Evolutionary conservation across 1,284 basidiomycete species (phyloP).

Genomic region (Apiotrichum montevideense): DNA sequence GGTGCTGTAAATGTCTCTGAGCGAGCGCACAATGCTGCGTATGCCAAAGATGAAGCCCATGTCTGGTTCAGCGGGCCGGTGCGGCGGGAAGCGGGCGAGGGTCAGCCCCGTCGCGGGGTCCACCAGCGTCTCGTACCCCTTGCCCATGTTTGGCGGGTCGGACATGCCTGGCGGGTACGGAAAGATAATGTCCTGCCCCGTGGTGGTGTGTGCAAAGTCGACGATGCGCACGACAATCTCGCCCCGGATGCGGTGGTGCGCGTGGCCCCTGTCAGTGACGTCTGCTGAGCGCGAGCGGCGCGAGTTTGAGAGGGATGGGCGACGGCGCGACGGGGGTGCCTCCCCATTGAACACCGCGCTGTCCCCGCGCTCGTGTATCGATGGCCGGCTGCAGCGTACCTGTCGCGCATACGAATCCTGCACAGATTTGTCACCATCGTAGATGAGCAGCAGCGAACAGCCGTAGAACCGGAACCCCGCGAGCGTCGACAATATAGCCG

Average conservation of each 20-base stretch:
- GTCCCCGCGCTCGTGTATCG: conserved; percentile 8
- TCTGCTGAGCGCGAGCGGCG: conserved; percentile 15
- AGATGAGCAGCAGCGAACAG: conserved; percentile 92
- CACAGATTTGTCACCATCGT: conserved; percentile 85
- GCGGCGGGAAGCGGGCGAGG: conserved; percentile 85
- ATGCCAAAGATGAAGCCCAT: conserved; percentile 90
- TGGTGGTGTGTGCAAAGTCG: conserved; percentile 98
- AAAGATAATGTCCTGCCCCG: conserved; percentile 76
- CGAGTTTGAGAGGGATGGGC: conserved; percentile 1
- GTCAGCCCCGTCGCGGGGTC: conserved; percentile 72
- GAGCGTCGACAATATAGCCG: conserved; percentile 77
- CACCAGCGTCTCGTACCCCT: conserved; percentile 72
- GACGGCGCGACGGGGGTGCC: background rate
- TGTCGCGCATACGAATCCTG: conserved; percentile 55
- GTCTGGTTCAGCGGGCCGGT: conserved; percentile 80
- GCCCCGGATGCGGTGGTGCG: conserved; percentile 60
- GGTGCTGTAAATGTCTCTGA: conserved; percentile 77
- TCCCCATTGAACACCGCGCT: background rate
- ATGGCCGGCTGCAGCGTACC: conserved; percentile 5
- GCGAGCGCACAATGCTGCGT: conserved; percentile 65
- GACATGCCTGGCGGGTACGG: conserved; percentile 45
- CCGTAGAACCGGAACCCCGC: conserved; percentile 97
- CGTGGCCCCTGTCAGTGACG: conserved; percentile 7
- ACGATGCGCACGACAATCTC: conserved; percentile 94
- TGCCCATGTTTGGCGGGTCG: conserved; percentile 51